Conservation (phyloP, 1,284 basidiomycete genomes). For the Anthracocystis panici-leucophaei region DNA sequence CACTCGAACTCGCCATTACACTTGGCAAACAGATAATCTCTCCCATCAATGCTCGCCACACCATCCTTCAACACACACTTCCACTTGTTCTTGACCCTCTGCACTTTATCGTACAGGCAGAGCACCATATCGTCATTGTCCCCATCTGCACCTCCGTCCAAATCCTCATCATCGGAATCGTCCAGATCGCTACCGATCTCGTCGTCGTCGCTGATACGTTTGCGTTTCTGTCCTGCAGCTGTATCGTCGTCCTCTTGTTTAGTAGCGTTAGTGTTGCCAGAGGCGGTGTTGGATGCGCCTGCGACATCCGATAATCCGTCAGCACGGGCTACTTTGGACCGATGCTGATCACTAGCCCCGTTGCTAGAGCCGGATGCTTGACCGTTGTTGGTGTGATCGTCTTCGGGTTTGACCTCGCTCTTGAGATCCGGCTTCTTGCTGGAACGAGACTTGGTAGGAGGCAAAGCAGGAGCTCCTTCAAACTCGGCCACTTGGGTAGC, state of each 20-base stretch:
- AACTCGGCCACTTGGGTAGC: constrained; percentile 94
- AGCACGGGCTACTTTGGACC: constrained; percentile 44
- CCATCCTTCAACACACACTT: constrained; percentile 99
- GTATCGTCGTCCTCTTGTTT: constrained; percentile 32
- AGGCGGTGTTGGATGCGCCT: constrained; percentile 16
- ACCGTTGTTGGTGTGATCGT: constrained; percentile 18
- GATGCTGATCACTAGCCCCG: constrained; percentile 29
- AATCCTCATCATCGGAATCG: constrained; percentile 80
- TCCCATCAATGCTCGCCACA: constrained; percentile 95
- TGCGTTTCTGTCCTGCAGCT: constrained; percentile 58
- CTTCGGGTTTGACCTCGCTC: constrained; percentile 39
- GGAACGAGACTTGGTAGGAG: constrained; percentile 48
- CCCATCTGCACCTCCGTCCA: constrained; percentile 73
- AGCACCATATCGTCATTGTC: constrained; percentile 87
- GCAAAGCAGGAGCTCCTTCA: constrained; percentile 73
- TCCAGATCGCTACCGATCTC: constrained; percentile 96
- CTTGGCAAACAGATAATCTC: constrained; percentile 96
- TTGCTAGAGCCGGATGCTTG: constrained; percentile 13
- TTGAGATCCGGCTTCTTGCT: constrained; percentile 43
- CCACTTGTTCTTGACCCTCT: constrained; percentile 99
- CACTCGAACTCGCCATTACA: constrained; percentile 75
- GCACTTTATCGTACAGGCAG: constrained; percentile 98
- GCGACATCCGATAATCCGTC: constrained; percentile 39
- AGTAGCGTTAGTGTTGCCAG: constrained; percentile 9
- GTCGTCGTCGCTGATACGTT: constrained; percentile 75